Evolutionary conservation across 2,329 filamentous ascomycete genomes (phyloP).

Genomic region (Colletotrichum chrysophilum): DNA sequence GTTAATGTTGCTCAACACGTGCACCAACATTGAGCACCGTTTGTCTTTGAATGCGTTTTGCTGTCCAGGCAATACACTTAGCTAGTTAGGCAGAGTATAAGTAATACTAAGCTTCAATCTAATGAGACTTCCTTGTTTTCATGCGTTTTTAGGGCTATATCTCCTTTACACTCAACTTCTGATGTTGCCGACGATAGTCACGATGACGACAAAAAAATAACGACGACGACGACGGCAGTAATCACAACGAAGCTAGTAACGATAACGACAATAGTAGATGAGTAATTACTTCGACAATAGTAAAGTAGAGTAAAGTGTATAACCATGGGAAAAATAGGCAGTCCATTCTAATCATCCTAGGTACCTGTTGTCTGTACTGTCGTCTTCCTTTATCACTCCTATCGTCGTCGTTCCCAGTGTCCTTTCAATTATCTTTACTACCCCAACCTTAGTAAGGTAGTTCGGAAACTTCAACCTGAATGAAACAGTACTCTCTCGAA

Average conservation of each 20-base stretch:
- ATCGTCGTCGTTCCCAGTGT: not conserved
- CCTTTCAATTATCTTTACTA: not conserved
- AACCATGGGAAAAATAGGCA: too few relatives aligned
- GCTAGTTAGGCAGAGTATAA: not conserved
- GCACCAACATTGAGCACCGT: accelerated
- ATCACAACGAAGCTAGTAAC: too few relatives aligned
- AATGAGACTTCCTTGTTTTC: too few relatives aligned
- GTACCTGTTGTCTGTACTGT: not conserved
- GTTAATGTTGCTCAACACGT: not conserved
- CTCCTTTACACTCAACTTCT: too few relatives aligned
- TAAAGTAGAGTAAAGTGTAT: too few relatives aligned
- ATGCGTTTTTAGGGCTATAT: too few relatives aligned
- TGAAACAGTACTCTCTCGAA: not conserved
- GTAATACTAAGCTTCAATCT: accelerated
- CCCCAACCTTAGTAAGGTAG: not conserved
- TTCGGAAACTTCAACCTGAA: not conserved
- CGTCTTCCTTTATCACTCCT: not conserved
- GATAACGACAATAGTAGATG: too few relatives aligned
- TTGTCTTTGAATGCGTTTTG: not conserved
- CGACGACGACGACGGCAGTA: too few relatives aligned
- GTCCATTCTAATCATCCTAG: not conserved
- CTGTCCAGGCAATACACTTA: not conserved
- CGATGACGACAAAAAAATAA: too few relatives aligned
- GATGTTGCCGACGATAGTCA: too few relatives aligned
- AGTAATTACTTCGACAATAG: too few relatives aligned